Base-by-base conservation (phyloP, 805 yeast genomes). In the Candida parachauliodes region DNA sequence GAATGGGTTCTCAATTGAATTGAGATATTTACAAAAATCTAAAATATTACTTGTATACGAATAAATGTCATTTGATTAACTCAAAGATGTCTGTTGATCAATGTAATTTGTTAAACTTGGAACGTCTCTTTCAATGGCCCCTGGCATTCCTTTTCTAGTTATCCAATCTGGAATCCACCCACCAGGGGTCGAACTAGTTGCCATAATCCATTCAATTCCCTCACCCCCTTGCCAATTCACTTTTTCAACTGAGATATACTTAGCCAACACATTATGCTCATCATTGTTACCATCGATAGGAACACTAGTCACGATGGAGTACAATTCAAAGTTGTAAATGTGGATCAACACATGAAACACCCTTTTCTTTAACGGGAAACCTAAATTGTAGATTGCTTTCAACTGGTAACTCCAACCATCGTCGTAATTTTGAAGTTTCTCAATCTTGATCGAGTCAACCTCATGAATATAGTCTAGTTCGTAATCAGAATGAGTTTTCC, bases 41-140 rank as follows among this genome's bases (percentile, higher is more conserved):
- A n/a, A n/a, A n/a, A n/a, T n/a, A n/a, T n/a, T n/a, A n/a, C n/a
- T n/a, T n/a, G n/a, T n/a, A n/a, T n/a, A n/a, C n/a, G n/a, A n/a
- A n/a, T n/a, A n/a, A n/a, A n/a, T n/a, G n/a, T n/a, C n/a, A n/a
- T n/a, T n/a, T n/a, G n/a, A n/a, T n/a, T n/a, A n/a, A n/a, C n/a
- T n/a, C n/a, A n/a, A n/a, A n/a, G n/a, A n/a, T n/a, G n/a, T n/a
- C n/a, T n/a, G 7, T 10, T 21, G 24, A 25, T 34, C 31, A 8
- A 34, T 34, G 20, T 34, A 67, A 9, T 52, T 45, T 42, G 65
- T 44, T 40, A 68, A 64, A 20, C 57, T 47, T 1, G 71, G 70
- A 8, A 68, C 72, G 36, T 68, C 73, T 39, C 62, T 60, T 3
- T 67, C 57, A 26, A 68, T 56, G 5, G 62, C 72, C 8, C 54